A percentile compares a stretch with the other conserved stretches of the same genome.
Conservation (phyloP, 2,329 filamentous ascomycete genomes). For the Akanthomyces lecanii region DNA sequence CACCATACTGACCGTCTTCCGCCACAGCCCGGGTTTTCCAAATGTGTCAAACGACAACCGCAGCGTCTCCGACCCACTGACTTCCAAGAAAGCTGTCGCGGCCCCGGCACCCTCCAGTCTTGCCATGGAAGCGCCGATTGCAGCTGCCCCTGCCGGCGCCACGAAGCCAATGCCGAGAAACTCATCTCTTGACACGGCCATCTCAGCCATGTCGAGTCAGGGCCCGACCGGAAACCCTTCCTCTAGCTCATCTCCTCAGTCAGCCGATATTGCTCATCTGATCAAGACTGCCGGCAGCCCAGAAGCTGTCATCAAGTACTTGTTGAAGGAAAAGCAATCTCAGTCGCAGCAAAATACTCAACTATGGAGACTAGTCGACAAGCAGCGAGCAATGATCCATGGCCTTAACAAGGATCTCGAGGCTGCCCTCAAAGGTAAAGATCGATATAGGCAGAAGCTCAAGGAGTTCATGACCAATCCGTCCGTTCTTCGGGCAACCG, state of each 20-base stretch:
- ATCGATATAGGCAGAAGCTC: slow-evolving; percentile 84
- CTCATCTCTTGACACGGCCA: slow-evolving; percentile 89
- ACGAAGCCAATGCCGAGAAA: slow-evolving; percentile 57
- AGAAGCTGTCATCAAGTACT: slow-evolving; percentile 81
- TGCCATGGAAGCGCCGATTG: slow-evolving; percentile 46
- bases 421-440: slow-evolving; percentile 86
- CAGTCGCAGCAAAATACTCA: slow-evolving; percentile 86
- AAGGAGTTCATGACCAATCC: slow-evolving; percentile 62
- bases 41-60: slow-evolving; percentile 46
- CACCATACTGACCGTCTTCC: neutral
- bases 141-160: slow-evolving; percentile 37
- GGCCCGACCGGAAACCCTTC: slow-evolving; percentile 45
- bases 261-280: slow-evolving; percentile 72
- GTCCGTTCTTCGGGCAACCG: slow-evolving; percentile 29
- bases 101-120: slow-evolving; percentile 32
- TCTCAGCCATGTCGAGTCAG: slow-evolving; percentile 68
- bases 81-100: slow-evolving; percentile 33
- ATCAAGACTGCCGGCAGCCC: slow-evolving; percentile 82
- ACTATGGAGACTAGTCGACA: slow-evolving; percentile 92
- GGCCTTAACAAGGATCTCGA: slow-evolving; percentile 94
- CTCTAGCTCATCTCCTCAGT: slow-evolving; percentile 39
- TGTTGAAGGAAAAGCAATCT: slow-evolving; percentile 87
- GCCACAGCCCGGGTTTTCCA: slow-evolving; percentile 25
- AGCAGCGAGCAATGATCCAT: slow-evolving; percentile 89
- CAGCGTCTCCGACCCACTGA: slow-evolving; percentile 42